phyloP scores from a whole-genome alignment of 176 grass and related monocot genomes.

The Oryza brachyantha region DNA sequence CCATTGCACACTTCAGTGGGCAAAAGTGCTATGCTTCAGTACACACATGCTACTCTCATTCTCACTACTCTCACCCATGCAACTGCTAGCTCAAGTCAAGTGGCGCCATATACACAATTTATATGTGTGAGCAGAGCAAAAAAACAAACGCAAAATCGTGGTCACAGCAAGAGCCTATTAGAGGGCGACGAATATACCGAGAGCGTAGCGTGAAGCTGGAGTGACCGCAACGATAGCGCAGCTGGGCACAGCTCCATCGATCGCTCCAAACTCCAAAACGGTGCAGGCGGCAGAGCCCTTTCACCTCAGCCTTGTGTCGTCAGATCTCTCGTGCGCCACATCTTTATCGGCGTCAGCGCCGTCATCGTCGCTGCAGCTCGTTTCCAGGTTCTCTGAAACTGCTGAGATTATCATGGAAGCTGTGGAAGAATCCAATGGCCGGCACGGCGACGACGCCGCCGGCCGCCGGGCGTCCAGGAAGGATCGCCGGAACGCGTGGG shows the following conservation, averaged over 20 bases:
- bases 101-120: not conserved
- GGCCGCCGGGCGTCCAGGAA: conserved; percentile 22
- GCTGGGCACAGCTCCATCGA: not conserved
- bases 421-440: conserved; percentile 32
- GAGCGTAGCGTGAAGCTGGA: not conserved
- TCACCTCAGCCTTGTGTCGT: not conserved
- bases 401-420: conserved; percentile 31
- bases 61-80: no score
- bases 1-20: no score
- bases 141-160: not conserved
- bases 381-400: not conserved
- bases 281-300: no score
- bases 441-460: not conserved
- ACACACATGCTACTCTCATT: no score
- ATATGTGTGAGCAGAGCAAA: no score
- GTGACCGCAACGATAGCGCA: not conserved
- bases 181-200: not conserved
- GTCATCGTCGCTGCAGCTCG: not conserved
- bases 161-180: not conserved
- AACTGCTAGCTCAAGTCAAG: not conserved
- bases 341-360: not conserved
- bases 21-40: no score
- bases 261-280: no score
- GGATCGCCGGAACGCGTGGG: conserved; percentile 25
- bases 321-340: no score